These are phyloP conservation scores for Phaeotremella skinneri DNA, from an alignment of 768 basidiomycete genomes.

Conservation along the genomic window DNA sequence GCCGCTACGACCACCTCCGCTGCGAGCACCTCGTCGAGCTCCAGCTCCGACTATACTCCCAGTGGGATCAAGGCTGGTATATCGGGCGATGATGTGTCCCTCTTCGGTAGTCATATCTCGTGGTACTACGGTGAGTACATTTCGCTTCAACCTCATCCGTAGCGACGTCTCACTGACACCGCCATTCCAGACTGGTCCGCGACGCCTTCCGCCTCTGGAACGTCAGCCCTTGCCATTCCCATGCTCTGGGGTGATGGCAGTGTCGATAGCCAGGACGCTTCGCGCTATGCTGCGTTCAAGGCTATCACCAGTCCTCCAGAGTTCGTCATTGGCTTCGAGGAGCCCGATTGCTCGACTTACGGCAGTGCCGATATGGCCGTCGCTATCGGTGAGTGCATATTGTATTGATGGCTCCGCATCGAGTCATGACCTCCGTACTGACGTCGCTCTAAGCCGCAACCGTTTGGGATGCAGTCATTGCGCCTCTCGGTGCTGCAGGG, in stretches of 20 bases:
- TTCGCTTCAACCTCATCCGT: neutral
- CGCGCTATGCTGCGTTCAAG: conserved; percentile 44
- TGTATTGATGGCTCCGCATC: neutral
- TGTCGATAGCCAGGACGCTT: conserved; percentile 38
- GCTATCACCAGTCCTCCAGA: conserved; percentile 38
- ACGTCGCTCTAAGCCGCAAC: conserved; percentile 22
- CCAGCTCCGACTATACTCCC: conserved; percentile 30
- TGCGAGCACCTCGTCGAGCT: conserved; percentile 12
- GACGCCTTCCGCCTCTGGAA: conserved; percentile 24
- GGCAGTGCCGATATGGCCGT: conserved; percentile 33
- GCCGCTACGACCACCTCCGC: conserved; percentile 10
- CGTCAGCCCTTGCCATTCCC: conserved; percentile 30
- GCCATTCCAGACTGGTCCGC: conserved; percentile 35
- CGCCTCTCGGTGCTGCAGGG: conserved; percentile 38
- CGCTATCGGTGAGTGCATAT: conserved; percentile 17
- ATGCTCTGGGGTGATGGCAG: conserved; percentile 49
- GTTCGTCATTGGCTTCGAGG: conserved; percentile 51
- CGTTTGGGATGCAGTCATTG: conserved; percentile 48
- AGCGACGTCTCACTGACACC: neutral
- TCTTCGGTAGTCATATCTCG: conserved; percentile 39
- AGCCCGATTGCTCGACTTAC: conserved; percentile 50
- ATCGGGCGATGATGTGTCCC: conserved; percentile 40
- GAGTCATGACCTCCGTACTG: conserved; percentile 2
- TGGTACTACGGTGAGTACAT: conserved; percentile 49
- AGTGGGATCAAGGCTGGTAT: conserved; percentile 51